Evolutionary conservation across 805 yeast species (phyloP).

Genomic region (Candida parachauliodes): DNA sequence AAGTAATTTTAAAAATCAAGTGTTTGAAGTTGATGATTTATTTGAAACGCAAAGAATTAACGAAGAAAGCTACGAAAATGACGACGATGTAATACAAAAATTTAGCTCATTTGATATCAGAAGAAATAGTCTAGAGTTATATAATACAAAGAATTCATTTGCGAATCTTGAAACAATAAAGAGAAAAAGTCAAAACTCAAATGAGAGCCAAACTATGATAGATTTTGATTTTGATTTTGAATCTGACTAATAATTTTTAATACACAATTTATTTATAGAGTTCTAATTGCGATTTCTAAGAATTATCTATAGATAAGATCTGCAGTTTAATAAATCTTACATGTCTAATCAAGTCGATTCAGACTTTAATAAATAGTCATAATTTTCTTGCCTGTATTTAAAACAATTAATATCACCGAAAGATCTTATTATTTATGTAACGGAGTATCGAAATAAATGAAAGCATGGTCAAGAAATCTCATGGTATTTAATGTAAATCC

Average conservation of each 20-base stretch:
- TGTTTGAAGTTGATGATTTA: not conserved
- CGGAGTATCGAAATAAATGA: too few species aligned
- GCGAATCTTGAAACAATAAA: not conserved
- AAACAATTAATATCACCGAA: too few species aligned
- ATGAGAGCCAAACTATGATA: conserved; percentile 10
- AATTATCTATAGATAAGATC: too few species aligned
- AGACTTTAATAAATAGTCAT: too few species aligned
- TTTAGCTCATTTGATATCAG: conserved; percentile 6
- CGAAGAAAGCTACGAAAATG: conserved; percentile 10
- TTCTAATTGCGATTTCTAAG: too few species aligned
- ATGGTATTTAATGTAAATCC: too few species aligned
- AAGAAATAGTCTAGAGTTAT: conserved; percentile 10
- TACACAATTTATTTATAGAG: not conserved
- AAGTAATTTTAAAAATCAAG: not conserved
- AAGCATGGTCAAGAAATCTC: too few species aligned
- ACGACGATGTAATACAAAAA: conserved; percentile 2
- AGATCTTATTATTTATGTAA: too few species aligned
- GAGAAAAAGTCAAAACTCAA: not conserved
- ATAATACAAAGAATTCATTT: not conserved
- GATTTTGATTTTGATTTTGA: conserved; percentile 28
- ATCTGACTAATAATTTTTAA: conserved; percentile 7
- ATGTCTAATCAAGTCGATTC: too few species aligned
- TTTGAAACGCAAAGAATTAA: conserved; percentile 1
- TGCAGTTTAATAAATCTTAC: too few species aligned
- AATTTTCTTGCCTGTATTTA: too few species aligned